Base-by-base conservation (phyloP, 2,329 filamentous ascomycete genomes). In the Phaeoacremonium minimum region DNA sequence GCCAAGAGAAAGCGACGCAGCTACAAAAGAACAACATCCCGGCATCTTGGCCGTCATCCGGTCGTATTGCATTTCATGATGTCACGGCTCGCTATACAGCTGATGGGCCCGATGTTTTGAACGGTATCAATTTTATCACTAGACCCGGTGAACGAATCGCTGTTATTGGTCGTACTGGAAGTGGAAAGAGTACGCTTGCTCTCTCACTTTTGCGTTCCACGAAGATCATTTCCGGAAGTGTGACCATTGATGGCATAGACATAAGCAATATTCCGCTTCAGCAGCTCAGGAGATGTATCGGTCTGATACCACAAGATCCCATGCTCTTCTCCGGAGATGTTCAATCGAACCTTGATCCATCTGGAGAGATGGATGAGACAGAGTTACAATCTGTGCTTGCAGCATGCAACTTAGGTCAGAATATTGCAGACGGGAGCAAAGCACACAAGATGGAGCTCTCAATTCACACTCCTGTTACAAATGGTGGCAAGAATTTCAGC, bases 301-400 rank as follows among this genome's bases (percentile, higher is more conserved):
- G 90, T 2, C 95, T 95, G 61, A 89, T 96, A 33, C 90, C 90
- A 18, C 90, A 96, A 65, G 90, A 95, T 56, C 88, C 85, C 38
- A 94, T 88, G 0, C 70, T 95, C 1, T 95, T 95, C 62, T 87
- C 81, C 1, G 88, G 88, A 46, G 94, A 87, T 0, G 84, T 95
- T 44, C 77, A 88, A 43, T 87, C 73, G 56, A 96, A 96, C 53
- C 73, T 96, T 14, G 89, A 96, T 58, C 90, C 89, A 0, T 95
- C 95, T 58, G 75, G 79, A 9, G 67, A 87, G 30, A 93, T 91
- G 60, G 87, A 83, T 1, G 87, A 95, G 49, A 86, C 90, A 44
- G 80, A 95, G 48, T 84, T 95, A 30, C 94, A 90, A 57, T 79
- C 78, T 5, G 85, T 1, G 73, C 95, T 5, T 78, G 83, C 41